A percentile compares a stretch with the other conserved stretches of the same genome.
phyloP scores from a whole-genome alignment of 2,329 filamentous ascomycete genomes.

The Paraphoma chrysanthemicola region DNA sequence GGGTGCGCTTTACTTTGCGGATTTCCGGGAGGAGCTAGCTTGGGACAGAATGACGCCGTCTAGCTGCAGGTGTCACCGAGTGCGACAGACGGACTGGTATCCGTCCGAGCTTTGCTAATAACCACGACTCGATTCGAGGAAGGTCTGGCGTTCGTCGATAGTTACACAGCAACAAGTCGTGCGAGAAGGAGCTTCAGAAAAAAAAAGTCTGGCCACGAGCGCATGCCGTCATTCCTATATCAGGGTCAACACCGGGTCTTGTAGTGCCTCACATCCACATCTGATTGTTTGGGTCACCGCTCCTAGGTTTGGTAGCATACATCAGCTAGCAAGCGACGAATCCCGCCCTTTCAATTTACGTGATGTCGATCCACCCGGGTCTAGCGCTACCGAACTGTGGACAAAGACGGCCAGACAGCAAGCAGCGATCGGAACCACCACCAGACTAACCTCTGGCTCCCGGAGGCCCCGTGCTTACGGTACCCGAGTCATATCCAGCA shows the following conservation, averaged over 20 bases:
- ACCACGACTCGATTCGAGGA: not conserved
- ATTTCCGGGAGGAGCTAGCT: conserved; percentile 30
- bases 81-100: conserved; percentile 4
- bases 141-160: no score
- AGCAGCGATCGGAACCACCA: conserved; percentile 1
- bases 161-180: not conserved
- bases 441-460: conserved; percentile 1
- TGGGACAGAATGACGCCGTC: conserved; percentile 26
- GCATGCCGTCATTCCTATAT: conserved; percentile 30
- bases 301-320: conserved; percentile 7
- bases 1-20: conserved; percentile 30
- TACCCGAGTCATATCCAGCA: conserved; percentile 10
- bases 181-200: conserved; percentile 11
- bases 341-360: conserved; percentile 37
- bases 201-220: conserved; percentile 20
- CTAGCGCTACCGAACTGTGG: conserved; percentile 15
- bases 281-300: conserved; percentile 14
- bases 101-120: not conserved
- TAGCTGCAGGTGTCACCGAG: conserved; percentile 22
- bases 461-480: conserved; percentile 10
- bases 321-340: conserved; percentile 18
- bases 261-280: conserved; percentile 7
- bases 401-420: conserved; percentile 7
- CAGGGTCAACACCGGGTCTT: conserved; percentile 11
- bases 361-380: conserved; percentile 32